Evolutionary conservation across 192 early-diverging fungal genomes (phyloP), one percentile per base, ranked within the genome.

Genomic region (Coemansia sp.): DNA sequence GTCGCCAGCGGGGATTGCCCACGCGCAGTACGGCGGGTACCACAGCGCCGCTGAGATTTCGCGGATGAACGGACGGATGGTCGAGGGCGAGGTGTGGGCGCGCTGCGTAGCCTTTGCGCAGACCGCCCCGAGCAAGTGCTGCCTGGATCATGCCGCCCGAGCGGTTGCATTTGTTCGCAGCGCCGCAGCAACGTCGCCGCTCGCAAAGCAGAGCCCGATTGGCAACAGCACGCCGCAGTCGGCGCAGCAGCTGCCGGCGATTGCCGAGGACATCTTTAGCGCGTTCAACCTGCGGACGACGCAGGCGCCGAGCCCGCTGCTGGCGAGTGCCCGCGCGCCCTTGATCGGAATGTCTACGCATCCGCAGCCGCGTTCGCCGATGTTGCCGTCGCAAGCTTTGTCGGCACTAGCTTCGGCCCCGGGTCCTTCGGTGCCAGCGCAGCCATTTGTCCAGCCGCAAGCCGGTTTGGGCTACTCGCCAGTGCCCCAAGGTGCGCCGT

Each of bases 61-160:
- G 30, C 55, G 63, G 52, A 64, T 75, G 60, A 64, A 75, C 31
- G 60, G 64, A 3, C 45, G 14, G 35, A 38, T 75, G 22, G 45
- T 34, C 2, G 64, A 67, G 50, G 22, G 41, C 40, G 58, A 55
- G 1, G 56, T 67, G 4, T 75, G 71, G 71, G 27, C 34, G 42
- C 23, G 52, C 28, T 75, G 71, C 34, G 36, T 41, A 15, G 53
- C 48, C 11, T 28, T 44, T 48, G 64, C 59, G 0, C 52, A 59
- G 36, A 28, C 25, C 6, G 56, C 59, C 14, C 46, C 64, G 0
- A 27, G 17, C 14, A 50, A 5, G 5, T 75, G 71, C 21, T 38
- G 43, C 11, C 17, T 67, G 35, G 55, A 75, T 38, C 64, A 67
- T 31, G 38, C 56, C 1, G 21, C 44, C 3, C 64, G 60, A 14